Percentiles rank a stretch among this genome's conserved stretches.
phyloP scores from a whole-genome alignment of 495 filamentous ascomycete genomes.

The Trichoderma virens region DNA sequence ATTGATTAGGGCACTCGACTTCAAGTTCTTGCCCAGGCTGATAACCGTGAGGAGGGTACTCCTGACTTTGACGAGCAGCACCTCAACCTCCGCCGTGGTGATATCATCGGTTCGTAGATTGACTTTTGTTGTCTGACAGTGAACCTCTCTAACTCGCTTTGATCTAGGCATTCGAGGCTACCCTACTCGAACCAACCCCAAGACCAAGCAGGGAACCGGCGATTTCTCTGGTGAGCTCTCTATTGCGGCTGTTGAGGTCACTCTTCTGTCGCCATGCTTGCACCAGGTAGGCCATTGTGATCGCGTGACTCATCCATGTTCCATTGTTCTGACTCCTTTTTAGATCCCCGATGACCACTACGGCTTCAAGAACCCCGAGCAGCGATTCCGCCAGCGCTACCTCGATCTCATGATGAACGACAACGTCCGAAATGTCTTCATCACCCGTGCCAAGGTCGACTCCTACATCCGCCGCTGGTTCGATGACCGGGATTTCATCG shows the following conservation, averaged over 20 bases:
- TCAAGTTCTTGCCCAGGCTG: conserved; percentile 86
- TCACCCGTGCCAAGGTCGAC: conserved; percentile 77
- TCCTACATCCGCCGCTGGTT: conserved; percentile 81
- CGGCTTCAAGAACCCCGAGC: conserved; percentile 91
- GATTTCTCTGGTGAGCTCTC: conserved; percentile 76
- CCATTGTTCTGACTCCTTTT: background rate
- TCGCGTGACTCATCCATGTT: background rate
- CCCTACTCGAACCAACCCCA: conserved; percentile 81
- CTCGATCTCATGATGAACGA: conserved; percentile 97
- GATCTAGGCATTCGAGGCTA: conserved; percentile 61
- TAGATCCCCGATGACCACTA: conserved; percentile 81
- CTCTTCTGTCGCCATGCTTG: conserved; percentile 82
- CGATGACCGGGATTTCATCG: conserved; percentile 74
- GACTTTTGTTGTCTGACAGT: conserved; percentile 16
- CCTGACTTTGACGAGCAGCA: conserved; percentile 77
- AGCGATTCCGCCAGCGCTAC: conserved; percentile 82
- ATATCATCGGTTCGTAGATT: conserved; percentile 55
- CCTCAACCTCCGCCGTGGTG: conserved; percentile 79
- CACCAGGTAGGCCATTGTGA: conserved; percentile 47
- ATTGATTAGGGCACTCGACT: conserved; percentile 54
- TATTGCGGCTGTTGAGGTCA: conserved; percentile 81
- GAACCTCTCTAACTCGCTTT: background rate
- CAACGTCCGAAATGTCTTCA: conserved; percentile 66
- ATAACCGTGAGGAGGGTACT: conserved; percentile 53
- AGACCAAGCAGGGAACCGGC: conserved; percentile 59